These are phyloP conservation scores for Boehmeria nivea DNA, from an alignment of 306 rosid genomes.

Conservation along the genomic window DNA sequence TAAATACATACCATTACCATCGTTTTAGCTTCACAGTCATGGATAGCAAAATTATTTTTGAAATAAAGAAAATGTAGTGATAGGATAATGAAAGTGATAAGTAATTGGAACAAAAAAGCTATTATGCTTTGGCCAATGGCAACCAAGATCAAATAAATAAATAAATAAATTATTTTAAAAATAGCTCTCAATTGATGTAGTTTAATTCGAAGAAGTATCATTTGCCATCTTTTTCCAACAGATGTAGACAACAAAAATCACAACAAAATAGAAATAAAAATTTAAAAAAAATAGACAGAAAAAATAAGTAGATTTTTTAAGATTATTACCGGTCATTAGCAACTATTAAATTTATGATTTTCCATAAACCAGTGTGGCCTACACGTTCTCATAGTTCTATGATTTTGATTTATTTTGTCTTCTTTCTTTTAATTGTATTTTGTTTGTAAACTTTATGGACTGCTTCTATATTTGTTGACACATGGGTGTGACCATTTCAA, in stretches of 20 bases:
- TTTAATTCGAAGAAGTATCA: neutral
- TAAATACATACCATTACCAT: too few relatives aligned
- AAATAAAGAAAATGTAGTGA: too few relatives aligned
- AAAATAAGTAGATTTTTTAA: neutral
- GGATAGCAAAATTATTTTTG: too few relatives aligned
- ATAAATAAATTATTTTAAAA: neutral
- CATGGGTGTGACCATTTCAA: neutral
- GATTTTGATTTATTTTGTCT: neutral
- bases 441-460: neutral
- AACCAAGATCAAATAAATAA: too few relatives aligned
- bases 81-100: neutral
- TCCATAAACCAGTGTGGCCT: neutral
- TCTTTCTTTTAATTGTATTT: neutral
- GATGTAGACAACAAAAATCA: slow-evolving; percentile 3
- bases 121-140: neutral
- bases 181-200: neutral
- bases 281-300: neutral
- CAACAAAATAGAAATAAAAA: neutral
- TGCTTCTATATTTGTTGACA: neutral
- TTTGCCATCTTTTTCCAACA: neutral
- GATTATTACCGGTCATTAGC: neutral
- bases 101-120: neutral
- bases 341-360: neutral
- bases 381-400: slow-evolving; percentile 3
- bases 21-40: too few relatives aligned